A percentile compares a stretch with the other conserved stretches of the same genome.
phyloP scores from a whole-genome alignment of 306 rosid genomes.

The Pterocarpus santalinus region DNA sequence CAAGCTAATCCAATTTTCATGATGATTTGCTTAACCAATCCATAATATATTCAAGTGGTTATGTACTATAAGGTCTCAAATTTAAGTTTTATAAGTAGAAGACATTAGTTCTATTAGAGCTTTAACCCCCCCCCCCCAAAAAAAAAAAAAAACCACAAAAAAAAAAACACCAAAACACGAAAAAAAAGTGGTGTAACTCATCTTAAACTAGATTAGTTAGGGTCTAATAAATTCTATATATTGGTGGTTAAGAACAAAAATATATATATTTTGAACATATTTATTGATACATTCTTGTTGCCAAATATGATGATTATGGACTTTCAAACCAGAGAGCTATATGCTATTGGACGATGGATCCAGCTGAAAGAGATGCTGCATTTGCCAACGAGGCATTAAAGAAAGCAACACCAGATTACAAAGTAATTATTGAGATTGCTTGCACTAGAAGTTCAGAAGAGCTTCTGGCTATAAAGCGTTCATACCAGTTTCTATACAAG shows the following conservation, averaged over 20 bases:
- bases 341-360: conserved; percentile 62
- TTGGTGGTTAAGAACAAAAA: no score
- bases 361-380: conserved; percentile 64
- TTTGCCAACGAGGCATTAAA: conserved; percentile 48
- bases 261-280: no score
- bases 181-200: no score
- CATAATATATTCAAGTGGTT: not conserved
- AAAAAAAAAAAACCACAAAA: no score
- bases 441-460: conserved; percentile 60
- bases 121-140: no score
- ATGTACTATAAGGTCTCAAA: not conserved
- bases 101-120: no score
- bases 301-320: not conserved
- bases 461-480: conserved; percentile 54
- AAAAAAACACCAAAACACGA: no score
- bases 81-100: no score
- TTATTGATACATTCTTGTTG: not conserved
- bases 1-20: not conserved
- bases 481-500: conserved; percentile 55
- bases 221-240: no score
- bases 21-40: not conserved
- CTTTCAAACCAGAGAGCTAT: conserved; percentile 55
- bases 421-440: conserved; percentile 55
- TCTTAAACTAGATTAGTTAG: no score
- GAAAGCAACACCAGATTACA: conserved; percentile 48